Conservation (phyloP, 768 basidiomycete genomes). For the Auricularia cornea region DNA sequence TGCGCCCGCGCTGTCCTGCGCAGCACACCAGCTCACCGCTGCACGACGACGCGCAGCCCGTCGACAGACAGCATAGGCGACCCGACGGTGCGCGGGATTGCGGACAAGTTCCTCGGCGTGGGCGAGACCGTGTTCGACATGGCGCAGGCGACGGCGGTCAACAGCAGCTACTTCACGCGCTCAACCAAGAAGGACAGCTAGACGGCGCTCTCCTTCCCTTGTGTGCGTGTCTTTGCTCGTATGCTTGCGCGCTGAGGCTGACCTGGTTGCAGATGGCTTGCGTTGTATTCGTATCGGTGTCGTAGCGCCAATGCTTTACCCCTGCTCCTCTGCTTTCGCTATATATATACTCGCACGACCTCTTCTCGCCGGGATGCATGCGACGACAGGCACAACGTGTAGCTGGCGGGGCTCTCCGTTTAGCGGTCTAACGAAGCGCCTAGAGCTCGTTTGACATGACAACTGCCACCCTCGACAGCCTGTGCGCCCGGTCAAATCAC, state of each 20-base stretch:
- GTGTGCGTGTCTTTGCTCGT: neutral
- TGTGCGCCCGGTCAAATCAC: too few relatives aligned
- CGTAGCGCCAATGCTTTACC: neutral
- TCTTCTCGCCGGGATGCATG: too few relatives aligned
- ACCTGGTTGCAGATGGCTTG: neutral
- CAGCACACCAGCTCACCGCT: neutral
- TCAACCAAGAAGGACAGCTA: neutral
- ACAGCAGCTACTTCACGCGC: slow-evolving; percentile 56
- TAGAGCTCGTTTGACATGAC: too few relatives aligned
- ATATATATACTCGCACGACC: too few relatives aligned
- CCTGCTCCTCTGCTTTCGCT: neutral
- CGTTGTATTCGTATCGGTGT: neutral
- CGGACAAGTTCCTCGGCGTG: slow-evolving; percentile 74
- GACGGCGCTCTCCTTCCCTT: neutral
- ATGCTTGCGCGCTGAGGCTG: neutral
- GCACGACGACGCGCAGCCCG: slow-evolving; percentile 36
- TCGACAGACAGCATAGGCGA: slow-evolving; percentile 66
- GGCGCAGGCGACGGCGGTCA: slow-evolving; percentile 76
- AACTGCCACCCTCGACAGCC: too few relatives aligned
- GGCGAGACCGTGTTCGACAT: slow-evolving; percentile 89
- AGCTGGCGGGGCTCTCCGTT: too few relatives aligned
- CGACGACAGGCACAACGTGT: too few relatives aligned
- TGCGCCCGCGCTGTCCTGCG: slow-evolving; percentile 15
- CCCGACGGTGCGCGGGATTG: slow-evolving; percentile 62
- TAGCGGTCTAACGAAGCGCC: too few relatives aligned